Evolutionary conservation across 108 stramenopile species (phyloP).

Genomic region (Cyclotella baltica): DNA sequence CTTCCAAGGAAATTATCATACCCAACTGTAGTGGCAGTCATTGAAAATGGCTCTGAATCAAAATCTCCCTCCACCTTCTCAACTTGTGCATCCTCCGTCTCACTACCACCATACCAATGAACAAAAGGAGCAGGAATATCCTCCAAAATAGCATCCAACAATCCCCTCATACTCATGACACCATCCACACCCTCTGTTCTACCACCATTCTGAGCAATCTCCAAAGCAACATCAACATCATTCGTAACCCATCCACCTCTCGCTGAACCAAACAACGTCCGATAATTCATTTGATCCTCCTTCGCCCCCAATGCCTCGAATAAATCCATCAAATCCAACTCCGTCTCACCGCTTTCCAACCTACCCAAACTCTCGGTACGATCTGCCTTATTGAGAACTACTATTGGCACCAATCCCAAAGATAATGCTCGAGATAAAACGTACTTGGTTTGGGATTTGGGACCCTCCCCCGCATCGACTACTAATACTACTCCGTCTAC

Average conservation of each 20-base stretch:
- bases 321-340: constrained; percentile 16
- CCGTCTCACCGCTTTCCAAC: constrained; percentile 89
- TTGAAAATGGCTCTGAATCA: constrained; percentile 67
- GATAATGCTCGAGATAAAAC: constrained; percentile 92
- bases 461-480: constrained; percentile 91
- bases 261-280: constrained; percentile 92
- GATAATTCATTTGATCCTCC: constrained; percentile 94
- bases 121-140: constrained; percentile 82
- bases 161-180: constrained; percentile 63
- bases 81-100: constrained; percentile 18
- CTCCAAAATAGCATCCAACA: constrained; percentile 87
- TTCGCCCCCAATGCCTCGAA: constrained; percentile 58
- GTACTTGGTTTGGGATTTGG: constrained; percentile 97
- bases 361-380: constrained; percentile 77
- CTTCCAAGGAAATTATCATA: constrained; percentile 88
- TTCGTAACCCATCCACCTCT: constrained; percentile 53
- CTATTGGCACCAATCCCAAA: constrained; percentile 84
- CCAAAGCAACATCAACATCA: constrained; percentile 49
- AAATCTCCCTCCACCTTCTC: constrained; percentile 49
- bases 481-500: constrained; percentile 94
- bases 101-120: constrained; percentile 40
- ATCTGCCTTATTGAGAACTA: constrained; percentile 99
- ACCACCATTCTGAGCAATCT: constrained; percentile 48
- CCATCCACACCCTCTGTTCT: constrained; percentile 22
- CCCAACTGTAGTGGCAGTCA: constrained; percentile 90